Evolutionary conservation across 2,329 filamentous ascomycete species (phyloP).

Genomic region (Curvularia verruculosa): DNA sequence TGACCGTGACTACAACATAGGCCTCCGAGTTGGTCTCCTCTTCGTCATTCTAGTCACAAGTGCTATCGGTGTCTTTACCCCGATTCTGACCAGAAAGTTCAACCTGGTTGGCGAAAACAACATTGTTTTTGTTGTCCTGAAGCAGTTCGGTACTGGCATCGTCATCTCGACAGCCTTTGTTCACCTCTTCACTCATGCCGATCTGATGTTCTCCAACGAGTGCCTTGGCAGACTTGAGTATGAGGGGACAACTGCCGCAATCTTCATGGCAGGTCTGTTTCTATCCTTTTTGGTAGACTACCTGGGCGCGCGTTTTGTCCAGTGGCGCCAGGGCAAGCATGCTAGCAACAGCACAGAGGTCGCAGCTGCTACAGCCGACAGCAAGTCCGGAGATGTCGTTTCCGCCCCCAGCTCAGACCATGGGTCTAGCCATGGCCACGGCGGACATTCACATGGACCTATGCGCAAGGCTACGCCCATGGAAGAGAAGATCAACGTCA

Average conservation of each 20-base stretch:
- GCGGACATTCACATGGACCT: constrained; percentile 30
- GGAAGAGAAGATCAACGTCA: constrained; percentile 63
- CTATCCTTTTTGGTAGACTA: constrained; percentile 76
- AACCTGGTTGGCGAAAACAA: constrained; percentile 58
- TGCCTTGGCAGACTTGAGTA: constrained; percentile 71
- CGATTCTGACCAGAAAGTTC: constrained; percentile 67
- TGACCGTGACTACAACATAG: constrained; percentile 68
- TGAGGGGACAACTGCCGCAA: constrained; percentile 71
- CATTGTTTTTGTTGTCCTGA: constrained; percentile 66
- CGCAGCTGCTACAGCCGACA: constrained; percentile 10
- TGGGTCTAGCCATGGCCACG: constrained; percentile 23
- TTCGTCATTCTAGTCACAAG: constrained; percentile 75
- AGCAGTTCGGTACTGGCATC: constrained; percentile 75
- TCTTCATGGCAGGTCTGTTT: constrained; percentile 76
- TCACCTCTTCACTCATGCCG: constrained; percentile 74
- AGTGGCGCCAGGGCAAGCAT: constrained; percentile 39
- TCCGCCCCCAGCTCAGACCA: constrained; percentile 18
- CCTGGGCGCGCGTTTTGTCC: constrained; percentile 64
- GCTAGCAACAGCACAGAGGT: constrained; percentile 22
- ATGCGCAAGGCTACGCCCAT: constrained; percentile 27
- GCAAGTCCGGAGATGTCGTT: constrained; percentile 22
- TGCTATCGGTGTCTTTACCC: constrained; percentile 70
- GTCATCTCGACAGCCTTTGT: constrained; percentile 75
- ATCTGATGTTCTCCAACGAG: constrained; percentile 72
- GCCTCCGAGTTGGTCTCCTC: constrained; percentile 71